A percentile compares a stretch with the other conserved stretches of the same genome.
These are phyloP conservation scores for Datisca glomerata DNA, from an alignment of 306 rosid genomes.

Conservation along the genomic window DNA sequence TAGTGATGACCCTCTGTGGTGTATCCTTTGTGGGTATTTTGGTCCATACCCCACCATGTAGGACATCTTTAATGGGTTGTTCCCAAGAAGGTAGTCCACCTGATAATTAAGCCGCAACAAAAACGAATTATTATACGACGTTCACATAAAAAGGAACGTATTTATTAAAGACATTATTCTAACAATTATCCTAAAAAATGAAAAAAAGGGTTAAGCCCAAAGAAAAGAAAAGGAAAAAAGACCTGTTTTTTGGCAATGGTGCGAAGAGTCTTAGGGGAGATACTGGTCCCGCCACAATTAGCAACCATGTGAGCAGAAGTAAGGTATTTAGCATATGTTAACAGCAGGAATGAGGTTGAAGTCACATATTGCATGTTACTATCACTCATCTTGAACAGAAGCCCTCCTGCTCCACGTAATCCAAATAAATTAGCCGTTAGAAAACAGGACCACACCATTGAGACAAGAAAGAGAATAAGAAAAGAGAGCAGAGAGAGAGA, in stretches of 20 bases:
- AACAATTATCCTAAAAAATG: no score
- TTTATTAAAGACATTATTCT: no score
- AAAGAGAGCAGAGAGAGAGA: background rate
- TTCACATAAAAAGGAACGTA: no score
- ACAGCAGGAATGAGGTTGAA: slow-evolving; percentile 70
- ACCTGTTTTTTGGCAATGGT: slow-evolving; percentile 82
- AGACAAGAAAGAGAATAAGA: background rate
- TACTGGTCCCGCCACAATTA: slow-evolving; percentile 47
- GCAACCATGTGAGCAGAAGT: slow-evolving; percentile 51
- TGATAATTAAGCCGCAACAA: no score
- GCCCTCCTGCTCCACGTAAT: slow-evolving; percentile 46
- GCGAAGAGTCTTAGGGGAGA: slow-evolving; percentile 54
- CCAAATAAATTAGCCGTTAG: slow-evolving; percentile 33
- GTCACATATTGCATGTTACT: slow-evolving; percentile 93
- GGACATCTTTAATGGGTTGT: slow-evolving; percentile 81
- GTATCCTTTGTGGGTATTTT: slow-evolving; percentile 71
- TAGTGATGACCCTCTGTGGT: slow-evolving; percentile 81
- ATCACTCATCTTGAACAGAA: slow-evolving; percentile 76
- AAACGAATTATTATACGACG: no score
- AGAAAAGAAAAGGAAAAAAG: no score
- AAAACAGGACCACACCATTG: slow-evolving; percentile 22
- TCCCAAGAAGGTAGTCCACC: slow-evolving; percentile 91
- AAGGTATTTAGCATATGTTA: slow-evolving; percentile 77
- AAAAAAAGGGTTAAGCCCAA: no score
- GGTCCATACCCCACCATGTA: slow-evolving; percentile 94